These are phyloP conservation scores for Conoideocrella luteorostrata DNA, from an alignment of 2,329 filamentous ascomycete genomes.

Conservation along the genomic window DNA sequence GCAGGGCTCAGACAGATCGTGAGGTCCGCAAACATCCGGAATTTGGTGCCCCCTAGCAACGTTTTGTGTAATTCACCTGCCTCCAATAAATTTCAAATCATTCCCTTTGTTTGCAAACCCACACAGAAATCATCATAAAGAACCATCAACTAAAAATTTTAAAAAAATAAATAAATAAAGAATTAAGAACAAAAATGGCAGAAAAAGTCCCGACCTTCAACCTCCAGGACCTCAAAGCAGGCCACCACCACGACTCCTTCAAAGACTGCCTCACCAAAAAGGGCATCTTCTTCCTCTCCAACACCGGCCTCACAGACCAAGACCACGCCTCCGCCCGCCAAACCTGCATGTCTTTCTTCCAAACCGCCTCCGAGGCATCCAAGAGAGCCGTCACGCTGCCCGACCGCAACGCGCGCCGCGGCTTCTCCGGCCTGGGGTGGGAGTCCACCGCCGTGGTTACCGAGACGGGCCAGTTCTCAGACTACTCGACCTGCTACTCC, in stretches of 20 bases:
- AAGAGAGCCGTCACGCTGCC: not conserved
- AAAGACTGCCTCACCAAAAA: constrained; percentile 1
- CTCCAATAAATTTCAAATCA: too few species aligned
- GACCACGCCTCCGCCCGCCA: constrained; percentile 2
- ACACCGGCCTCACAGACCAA: constrained; percentile 1
- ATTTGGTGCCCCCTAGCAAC: too few species aligned
- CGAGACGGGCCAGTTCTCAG: constrained; percentile 1
- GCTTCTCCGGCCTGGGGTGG: constrained; percentile 2
- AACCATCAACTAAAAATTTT: not conserved
- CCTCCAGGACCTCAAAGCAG: constrained; percentile 1
- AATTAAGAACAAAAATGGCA: not conserved
- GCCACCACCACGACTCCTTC: not conserved
- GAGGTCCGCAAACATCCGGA: too few species aligned
- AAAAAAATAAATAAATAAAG: not conserved
- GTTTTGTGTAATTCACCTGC: too few species aligned
- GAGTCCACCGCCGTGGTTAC: not conserved
- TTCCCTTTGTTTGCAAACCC: too few species aligned
- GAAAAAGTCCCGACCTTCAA: not conserved
- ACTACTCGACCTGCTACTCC: constrained; percentile 4
- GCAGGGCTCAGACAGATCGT: too few species aligned
- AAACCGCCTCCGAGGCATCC: not conserved
- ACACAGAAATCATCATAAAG: not conserved
- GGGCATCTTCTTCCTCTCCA: constrained; percentile 2
- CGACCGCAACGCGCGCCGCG: constrained; percentile 1
- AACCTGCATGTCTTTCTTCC: constrained; percentile 1